Conservation (phyloP, 2,329 filamentous ascomycete species). For the Calonectria ilicicola region DNA sequence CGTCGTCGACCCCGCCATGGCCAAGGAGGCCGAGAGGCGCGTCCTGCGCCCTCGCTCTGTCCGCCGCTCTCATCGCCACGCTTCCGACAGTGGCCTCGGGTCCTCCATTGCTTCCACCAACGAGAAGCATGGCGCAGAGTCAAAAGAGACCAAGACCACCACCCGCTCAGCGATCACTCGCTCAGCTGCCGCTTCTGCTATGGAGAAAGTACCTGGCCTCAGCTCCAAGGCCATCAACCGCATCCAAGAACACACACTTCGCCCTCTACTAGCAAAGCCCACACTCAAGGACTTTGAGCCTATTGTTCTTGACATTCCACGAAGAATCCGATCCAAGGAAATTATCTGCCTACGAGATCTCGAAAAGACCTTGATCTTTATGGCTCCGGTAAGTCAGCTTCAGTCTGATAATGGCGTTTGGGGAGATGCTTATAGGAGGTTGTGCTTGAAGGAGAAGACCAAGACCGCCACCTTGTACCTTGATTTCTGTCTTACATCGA, state of each 20-base stretch:
- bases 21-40: slow-evolving; percentile 58
- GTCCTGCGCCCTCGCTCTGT: slow-evolving; percentile 66
- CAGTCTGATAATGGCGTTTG: slow-evolving; percentile 66
- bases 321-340: slow-evolving; percentile 83
- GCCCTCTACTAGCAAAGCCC: slow-evolving; percentile 80
- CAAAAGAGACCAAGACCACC: slow-evolving; percentile 54
- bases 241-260: slow-evolving; percentile 83
- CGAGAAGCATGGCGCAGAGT: slow-evolving; percentile 60
- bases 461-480: slow-evolving; percentile 79
- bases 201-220: slow-evolving; percentile 69
- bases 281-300: slow-evolving; percentile 84
- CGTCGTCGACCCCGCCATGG: slow-evolving; percentile 63
- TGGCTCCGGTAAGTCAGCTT: slow-evolving; percentile 89
- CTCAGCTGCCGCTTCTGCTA: slow-evolving; percentile 63
- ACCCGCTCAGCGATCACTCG: slow-evolving; percentile 66
- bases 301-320: slow-evolving; percentile 82
- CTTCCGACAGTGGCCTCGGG: slow-evolving; percentile 89
- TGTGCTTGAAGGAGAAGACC: slow-evolving; percentile 81
- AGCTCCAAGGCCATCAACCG: slow-evolving; percentile 78
- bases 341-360: slow-evolving; percentile 93
- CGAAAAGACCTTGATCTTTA: slow-evolving; percentile 91
- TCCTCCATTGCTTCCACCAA: slow-evolving; percentile 78
- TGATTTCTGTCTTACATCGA: slow-evolving; percentile 89
- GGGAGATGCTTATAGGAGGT: slow-evolving; percentile 77
- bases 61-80: slow-evolving; percentile 73